phyloP scores from a whole-genome alignment of 2,329 filamentous ascomycete genomes.

The Cytospora piceicola region DNA sequence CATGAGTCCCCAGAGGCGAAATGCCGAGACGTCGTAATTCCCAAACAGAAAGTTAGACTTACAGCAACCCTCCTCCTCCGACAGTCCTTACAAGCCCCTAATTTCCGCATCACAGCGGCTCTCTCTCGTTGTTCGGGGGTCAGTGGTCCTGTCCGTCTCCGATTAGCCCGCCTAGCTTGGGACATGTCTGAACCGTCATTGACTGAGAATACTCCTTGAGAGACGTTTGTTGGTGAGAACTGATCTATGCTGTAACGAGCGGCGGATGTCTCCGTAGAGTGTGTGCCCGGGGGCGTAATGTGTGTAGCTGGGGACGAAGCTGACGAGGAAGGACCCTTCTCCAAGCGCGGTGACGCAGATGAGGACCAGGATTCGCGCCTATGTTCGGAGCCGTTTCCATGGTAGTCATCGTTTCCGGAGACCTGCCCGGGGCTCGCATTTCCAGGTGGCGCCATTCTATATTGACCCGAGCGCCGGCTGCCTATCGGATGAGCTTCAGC shows the following conservation, averaged over 20 bases:
- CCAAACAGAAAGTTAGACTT: constrained; percentile 41
- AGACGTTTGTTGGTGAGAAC: constrained; percentile 49
- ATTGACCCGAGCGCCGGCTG: constrained; percentile 21
- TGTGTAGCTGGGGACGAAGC: constrained; percentile 56
- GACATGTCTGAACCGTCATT: constrained; percentile 59
- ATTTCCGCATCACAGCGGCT: constrained; percentile 62
- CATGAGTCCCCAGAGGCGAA: background rate
- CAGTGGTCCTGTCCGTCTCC: constrained; percentile 62
- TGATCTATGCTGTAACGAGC: constrained; percentile 55
- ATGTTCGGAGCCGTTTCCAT: background rate
- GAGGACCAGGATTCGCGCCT: constrained; percentile 14
- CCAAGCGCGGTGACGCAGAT: constrained; percentile 39
- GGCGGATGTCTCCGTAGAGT: constrained; percentile 52
- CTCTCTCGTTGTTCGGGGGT: constrained; percentile 62
- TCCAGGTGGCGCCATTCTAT: constrained; percentile 8
- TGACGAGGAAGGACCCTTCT: constrained; percentile 58
- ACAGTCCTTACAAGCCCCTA: constrained; percentile 62
- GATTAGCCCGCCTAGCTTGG: constrained; percentile 58
- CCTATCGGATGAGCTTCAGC: constrained; percentile 39
- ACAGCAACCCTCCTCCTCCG: constrained; percentile 61
- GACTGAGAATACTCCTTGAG: constrained; percentile 59
- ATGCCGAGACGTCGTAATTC: background rate
- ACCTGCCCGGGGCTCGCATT: constrained; percentile 24
- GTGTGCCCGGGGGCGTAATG: constrained; percentile 42
- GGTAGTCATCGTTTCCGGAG: constrained; percentile 6